A percentile compares a stretch with the other conserved stretches of the same genome.
These are phyloP conservation scores for sunflower (Helianthus annuus) DNA, from an alignment of 129 eudicot species.

Conservation along the genomic window DNA sequence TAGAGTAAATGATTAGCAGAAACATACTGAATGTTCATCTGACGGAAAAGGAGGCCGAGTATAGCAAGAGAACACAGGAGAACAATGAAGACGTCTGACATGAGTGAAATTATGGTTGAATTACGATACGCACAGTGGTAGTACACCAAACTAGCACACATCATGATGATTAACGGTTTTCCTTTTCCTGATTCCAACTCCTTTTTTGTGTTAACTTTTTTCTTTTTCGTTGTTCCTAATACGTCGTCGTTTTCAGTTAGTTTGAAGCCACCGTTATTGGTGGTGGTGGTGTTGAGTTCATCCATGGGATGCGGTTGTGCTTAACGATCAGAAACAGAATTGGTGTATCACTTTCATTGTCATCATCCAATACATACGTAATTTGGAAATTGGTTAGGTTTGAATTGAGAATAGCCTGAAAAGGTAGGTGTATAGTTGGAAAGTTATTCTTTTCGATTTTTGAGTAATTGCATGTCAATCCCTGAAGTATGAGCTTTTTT, in stretches of 20 bases:
- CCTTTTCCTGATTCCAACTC: slow-evolving; percentile 44
- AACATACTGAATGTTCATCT: slow-evolving; percentile 69
- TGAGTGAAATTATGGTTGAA: slow-evolving; percentile 64
- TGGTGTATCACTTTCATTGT: background rate
- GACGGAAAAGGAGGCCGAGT: slow-evolving; percentile 97
- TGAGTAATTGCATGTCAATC: slow-evolving; percentile 13
- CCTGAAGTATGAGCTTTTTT: background rate
- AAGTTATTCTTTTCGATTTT: slow-evolving; percentile 13
- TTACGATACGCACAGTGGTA: slow-evolving; percentile 90
- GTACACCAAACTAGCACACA: slow-evolving; percentile 73
- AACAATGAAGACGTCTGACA: slow-evolving; percentile 89
- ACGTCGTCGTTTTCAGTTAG: slow-evolving; percentile 31
- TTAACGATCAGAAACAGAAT: background rate
- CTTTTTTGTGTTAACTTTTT: slow-evolving; percentile 4
- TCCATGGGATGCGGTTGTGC: slow-evolving; percentile 26
- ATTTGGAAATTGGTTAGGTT: slow-evolving; percentile 4
- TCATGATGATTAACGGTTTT: slow-evolving; percentile 54
- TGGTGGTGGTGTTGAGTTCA: slow-evolving; percentile 23
- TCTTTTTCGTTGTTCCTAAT: slow-evolving; percentile 25
- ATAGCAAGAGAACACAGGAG: slow-evolving; percentile 91
- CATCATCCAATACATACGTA: background rate
- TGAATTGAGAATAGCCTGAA: slow-evolving; percentile 12
- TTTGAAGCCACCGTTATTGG: background rate
- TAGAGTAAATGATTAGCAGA: background rate
- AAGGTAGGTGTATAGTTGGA: slow-evolving; percentile 1